Evolutionary conservation across 805 yeast genomes (phyloP), one percentile per base, ranked within the genome.

Genomic region (Metschnikowia koreensis): DNA sequence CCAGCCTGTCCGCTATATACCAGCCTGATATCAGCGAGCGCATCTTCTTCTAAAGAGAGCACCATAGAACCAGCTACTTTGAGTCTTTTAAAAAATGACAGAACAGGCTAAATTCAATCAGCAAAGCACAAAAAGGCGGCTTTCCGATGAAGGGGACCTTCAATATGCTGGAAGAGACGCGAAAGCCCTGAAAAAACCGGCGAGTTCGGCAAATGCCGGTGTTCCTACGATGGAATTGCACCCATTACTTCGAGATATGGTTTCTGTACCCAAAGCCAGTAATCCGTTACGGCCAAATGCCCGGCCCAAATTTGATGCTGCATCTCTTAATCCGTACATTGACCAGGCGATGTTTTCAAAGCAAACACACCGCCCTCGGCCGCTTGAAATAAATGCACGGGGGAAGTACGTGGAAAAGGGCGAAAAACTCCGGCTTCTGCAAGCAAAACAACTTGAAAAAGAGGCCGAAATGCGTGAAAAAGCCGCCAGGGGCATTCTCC

Each of bases 381-480:
- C 74, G 2, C 66, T 86, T 40, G 66, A 64, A 13, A 81, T 89
- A 60, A 83, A 80, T 60, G 79, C 74, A 34, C 74, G 76, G 39
- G 97, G 96, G 1, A 87, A 82, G 61, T 85, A 74, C 60, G 75
- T 85, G 1, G 76, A 71, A 39, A 66, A 73, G 50, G 92, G 83
- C 42, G 66, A 81, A 11, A 77, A 77, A 57, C 48, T 77, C n/a
- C 66, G 90, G 17, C 73, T 68, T 40, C 72, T 69, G 31, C 39
- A 68, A 15, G 48, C 39, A 5, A 34, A 51, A 38, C 29, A 40
- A n/a, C 41, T 27, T 28, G 28, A 44, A 9, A 8, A 37, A 2
- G 65, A 63, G 43, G 70, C 68, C 42, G 70, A 70, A 52, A 66
- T 68, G 48, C 58, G 58, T 46, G 73, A 71, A 31, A 64, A 70